These are phyloP conservation scores for Candida frijolesensis DNA, from an alignment of 1,139 yeast genomes.

Conservation along the genomic window DNA sequence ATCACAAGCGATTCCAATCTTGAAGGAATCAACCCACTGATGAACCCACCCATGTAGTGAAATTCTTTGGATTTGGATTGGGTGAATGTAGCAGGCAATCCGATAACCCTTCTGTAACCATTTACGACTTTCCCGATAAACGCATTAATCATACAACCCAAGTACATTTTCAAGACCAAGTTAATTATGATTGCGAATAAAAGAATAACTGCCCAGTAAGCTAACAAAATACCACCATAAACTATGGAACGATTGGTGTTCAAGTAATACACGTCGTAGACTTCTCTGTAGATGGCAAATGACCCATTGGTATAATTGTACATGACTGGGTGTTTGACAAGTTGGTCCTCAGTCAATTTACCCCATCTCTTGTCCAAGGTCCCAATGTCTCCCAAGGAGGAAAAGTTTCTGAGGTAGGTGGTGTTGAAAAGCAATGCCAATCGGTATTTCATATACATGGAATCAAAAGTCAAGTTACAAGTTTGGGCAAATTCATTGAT, in stretches of 20 bases:
- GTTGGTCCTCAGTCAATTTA: constrained; percentile 3
- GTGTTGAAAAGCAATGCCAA: constrained; percentile 4
- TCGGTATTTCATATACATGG: constrained; percentile 9
- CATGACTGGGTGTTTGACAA: constrained; percentile 9
- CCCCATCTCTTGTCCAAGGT: constrained; percentile 7
- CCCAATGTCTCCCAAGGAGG: background rate
- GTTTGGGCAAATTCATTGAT: constrained; percentile 18
- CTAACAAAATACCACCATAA: constrained; percentile 50
- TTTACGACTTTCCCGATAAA: constrained; percentile 13
- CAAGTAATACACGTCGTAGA: constrained; percentile 6
- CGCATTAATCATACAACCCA: constrained; percentile 30
- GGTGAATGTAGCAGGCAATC: constrained; percentile 29
- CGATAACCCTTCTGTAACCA: constrained; percentile 27
- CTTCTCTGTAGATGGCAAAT: constrained; percentile 6
- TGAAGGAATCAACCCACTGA: constrained; percentile 24
- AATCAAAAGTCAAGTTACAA: constrained; percentile 14
- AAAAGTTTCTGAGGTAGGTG: constrained; percentile 2
- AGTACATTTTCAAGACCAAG: constrained; percentile 33
- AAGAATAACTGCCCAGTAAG: constrained; percentile 52
- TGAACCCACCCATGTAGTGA: constrained; percentile 20
- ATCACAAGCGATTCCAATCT: constrained; percentile 29
- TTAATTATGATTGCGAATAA: constrained; percentile 41
- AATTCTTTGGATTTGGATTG: constrained; percentile 23
- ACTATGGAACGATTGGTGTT: constrained; percentile 34
- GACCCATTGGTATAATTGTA: constrained; percentile 8